These are phyloP conservation scores for Gymnopilus junonius DNA, from an alignment of 768 basidiomycete species.

Conservation along the genomic window DNA sequence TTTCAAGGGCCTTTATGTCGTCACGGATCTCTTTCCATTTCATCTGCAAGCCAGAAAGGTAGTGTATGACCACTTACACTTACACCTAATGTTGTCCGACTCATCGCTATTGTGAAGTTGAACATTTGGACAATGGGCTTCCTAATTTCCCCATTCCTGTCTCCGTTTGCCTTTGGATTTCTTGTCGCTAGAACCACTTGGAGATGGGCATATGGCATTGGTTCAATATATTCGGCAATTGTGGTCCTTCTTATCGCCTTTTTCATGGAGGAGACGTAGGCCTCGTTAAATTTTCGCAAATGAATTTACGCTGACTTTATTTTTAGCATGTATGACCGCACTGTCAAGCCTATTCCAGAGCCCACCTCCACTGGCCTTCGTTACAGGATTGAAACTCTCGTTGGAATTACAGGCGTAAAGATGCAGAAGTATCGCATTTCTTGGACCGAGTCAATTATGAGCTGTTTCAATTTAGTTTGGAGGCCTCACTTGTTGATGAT, in stretches of 20 bases:
- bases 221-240: slow-evolving; percentile 60
- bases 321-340: slow-evolving; percentile 67
- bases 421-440: slow-evolving; percentile 64
- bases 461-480: slow-evolving; percentile 60
- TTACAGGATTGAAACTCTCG: slow-evolving; percentile 59
- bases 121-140: slow-evolving; percentile 80
- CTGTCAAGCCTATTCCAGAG: slow-evolving; percentile 55
- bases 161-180: slow-evolving; percentile 73
- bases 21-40: slow-evolving; percentile 71
- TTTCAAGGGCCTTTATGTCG: slow-evolving; percentile 57
- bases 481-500: slow-evolving; percentile 61
- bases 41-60: slow-evolving; percentile 71
- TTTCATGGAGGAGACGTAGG: slow-evolving; percentile 69
- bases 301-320: not conserved
- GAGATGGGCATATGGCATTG: slow-evolving; percentile 77
- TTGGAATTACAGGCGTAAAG: slow-evolving; percentile 63
- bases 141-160: slow-evolving; percentile 66
- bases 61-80: slow-evolving; percentile 5
- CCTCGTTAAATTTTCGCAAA: not conserved
- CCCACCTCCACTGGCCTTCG: slow-evolving; percentile 47
- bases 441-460: slow-evolving; percentile 50
- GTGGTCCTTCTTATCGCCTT: slow-evolving; percentile 61
- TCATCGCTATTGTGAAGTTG: slow-evolving; percentile 39
- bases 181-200: slow-evolving; percentile 62
- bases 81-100: not conserved